Conservation (phyloP, 768 basidiomycete species). For the Rhizopogon roseolus region DNA sequence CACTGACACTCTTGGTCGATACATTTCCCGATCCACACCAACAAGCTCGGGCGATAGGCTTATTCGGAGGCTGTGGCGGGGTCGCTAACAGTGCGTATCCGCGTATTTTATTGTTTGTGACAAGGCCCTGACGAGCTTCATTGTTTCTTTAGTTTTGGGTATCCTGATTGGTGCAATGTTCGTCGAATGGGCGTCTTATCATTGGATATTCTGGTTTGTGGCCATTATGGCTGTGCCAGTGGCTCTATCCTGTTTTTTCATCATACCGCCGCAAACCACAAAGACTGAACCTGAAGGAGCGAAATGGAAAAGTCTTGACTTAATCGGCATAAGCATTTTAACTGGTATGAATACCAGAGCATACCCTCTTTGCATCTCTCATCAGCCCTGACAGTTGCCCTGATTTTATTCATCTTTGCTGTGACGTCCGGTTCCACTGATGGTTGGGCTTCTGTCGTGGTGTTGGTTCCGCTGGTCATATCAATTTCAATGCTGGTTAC, state of each 20-base stretch:
- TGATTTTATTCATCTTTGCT: background rate
- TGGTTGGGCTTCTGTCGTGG: constrained; percentile 22
- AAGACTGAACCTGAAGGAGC: background rate
- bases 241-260: constrained; percentile 23
- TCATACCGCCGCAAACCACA: constrained; percentile 24
- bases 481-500: constrained; percentile 32
- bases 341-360: constrained; percentile 22
- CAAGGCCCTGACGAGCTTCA: background rate
- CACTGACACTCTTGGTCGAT: constrained; percentile 44
- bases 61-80: constrained; percentile 42
- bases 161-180: constrained; percentile 41
- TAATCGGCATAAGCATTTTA: constrained; percentile 33
- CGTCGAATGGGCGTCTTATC: constrained; percentile 35
- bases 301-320: constrained; percentile 30
- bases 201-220: constrained; percentile 50
- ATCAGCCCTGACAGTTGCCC: constrained; percentile 12
- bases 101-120: background rate
- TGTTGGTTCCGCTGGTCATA: constrained; percentile 42
- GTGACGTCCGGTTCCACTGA: no score
- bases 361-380: background rate
- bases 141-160: constrained; percentile 29
- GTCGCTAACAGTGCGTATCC: constrained; percentile 35
- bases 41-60: constrained; percentile 43
- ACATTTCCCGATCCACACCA: constrained; percentile 42
- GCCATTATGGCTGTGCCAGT: constrained; percentile 34